Percentiles rank a stretch among this genome's conserved stretches.
These are phyloP conservation scores for Maudiozyma turicensis DNA, from an alignment of 805 yeast genomes.

Conservation along the genomic window DNA sequence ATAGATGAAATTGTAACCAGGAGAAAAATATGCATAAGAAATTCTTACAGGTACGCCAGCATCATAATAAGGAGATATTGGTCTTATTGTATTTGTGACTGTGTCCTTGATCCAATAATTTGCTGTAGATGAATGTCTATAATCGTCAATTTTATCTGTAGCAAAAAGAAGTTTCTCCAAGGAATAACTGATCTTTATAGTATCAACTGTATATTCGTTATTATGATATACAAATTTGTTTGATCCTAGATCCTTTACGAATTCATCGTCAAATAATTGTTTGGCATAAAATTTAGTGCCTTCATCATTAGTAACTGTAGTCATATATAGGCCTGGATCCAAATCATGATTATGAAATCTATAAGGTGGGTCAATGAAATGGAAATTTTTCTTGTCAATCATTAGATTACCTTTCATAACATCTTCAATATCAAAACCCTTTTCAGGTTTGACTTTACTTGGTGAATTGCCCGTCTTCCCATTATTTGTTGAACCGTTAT, in stretches of 20 bases:
- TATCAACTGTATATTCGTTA: constrained; percentile 31
- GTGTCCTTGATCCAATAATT: constrained; percentile 55
- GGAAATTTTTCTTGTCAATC: constrained; percentile 14
- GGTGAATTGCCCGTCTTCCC: not conserved
- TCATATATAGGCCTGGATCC: constrained; percentile 39
- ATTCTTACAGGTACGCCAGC: constrained; percentile 16
- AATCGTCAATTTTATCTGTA: constrained; percentile 42
- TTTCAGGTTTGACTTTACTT: not conserved
- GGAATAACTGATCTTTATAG: constrained; percentile 36
- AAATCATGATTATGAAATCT: constrained; percentile 14
- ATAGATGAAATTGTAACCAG: constrained; percentile 44
- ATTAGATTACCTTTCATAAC: constrained; percentile 22
- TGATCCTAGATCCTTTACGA: constrained; percentile 17
- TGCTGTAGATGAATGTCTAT: constrained; percentile 62
- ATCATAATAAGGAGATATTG: constrained; percentile 19
- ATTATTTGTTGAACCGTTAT: not conserved
- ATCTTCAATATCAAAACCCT: constrained; percentile 14
- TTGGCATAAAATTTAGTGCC: constrained; percentile 17
- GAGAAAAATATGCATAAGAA: constrained; percentile 51
- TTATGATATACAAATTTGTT: constrained; percentile 36
- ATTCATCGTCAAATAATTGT: constrained; percentile 24
- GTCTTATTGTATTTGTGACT: constrained; percentile 26
- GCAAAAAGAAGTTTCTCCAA: constrained; percentile 43
- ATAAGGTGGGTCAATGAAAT: constrained; percentile 21
- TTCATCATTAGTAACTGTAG: constrained; percentile 10